Conservation (phyloP, 23 red algal species). For the Chondrus crispus region DNA sequence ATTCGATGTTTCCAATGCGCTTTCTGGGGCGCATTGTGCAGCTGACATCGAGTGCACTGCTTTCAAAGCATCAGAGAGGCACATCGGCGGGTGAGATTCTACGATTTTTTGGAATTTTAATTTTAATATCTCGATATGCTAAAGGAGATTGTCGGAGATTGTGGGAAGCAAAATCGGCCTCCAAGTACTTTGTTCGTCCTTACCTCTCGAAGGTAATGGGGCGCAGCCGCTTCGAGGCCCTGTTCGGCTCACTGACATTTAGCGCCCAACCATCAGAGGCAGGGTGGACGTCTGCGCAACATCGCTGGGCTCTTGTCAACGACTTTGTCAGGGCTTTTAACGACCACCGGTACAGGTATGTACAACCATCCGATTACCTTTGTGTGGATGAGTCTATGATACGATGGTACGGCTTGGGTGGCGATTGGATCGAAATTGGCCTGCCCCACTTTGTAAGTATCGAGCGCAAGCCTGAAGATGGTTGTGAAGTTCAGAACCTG, state of each 20-base stretch:
- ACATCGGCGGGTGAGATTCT: not conserved
- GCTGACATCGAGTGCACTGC: not conserved
- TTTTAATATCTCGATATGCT: not conserved
- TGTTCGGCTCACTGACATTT: too few species aligned
- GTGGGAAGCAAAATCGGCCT: not conserved
- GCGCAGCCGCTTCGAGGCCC: not conserved
- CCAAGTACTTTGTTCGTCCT: not conserved
- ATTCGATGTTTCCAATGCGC: not conserved
- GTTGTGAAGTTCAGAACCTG: slow-evolving; percentile 2
- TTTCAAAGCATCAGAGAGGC: not conserved
- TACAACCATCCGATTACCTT: not conserved
- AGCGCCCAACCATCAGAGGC: too few species aligned
- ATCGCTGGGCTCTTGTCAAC: not conserved
- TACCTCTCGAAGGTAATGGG: not conserved
- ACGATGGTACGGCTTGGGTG: slow-evolving; percentile 36
- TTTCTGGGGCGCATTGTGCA: not conserved
- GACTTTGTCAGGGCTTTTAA: slow-evolving; percentile 12
- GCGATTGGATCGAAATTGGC: slow-evolving; percentile 12
- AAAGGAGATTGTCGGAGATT: not conserved
- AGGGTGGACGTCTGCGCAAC: not conserved
- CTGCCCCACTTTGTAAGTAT: slow-evolving; percentile 28
- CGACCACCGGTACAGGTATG: not conserved
- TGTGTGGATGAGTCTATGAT: slow-evolving; percentile 11
- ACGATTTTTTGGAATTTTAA: not conserved
- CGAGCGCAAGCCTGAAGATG: slow-evolving; percentile 37